Conservation (phyloP, 768 basidiomycete genomes). For the Boletus fagicola region DNA sequence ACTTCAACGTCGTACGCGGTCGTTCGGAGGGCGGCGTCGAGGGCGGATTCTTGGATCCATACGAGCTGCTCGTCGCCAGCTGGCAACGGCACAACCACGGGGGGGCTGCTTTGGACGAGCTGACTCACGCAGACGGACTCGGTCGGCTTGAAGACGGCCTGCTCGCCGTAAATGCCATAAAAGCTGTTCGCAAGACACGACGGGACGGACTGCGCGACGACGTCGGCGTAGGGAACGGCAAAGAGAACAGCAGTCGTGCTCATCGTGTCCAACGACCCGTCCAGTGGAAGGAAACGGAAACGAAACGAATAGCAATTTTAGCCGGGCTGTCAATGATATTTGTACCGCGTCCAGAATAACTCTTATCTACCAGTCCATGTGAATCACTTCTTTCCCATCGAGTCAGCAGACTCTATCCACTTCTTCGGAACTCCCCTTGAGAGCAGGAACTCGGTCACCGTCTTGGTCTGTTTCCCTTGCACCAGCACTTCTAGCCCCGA, state of each 20-base stretch:
- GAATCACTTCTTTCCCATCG: conserved; percentile 42
- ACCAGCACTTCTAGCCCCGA: conserved; percentile 71
- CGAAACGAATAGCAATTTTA: not conserved
- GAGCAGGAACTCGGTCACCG: conserved; percentile 64
- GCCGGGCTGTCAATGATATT: not conserved
- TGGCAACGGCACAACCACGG: conserved; percentile 22
- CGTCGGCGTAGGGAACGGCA: conserved; percentile 21
- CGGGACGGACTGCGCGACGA: conserved; percentile 18
- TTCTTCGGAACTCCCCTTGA: conserved; percentile 74
- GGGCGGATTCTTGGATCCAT: conserved; percentile 57
- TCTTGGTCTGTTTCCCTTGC: conserved; percentile 77
- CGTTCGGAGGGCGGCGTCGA: conserved; percentile 46
- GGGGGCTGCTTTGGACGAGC: not conserved
- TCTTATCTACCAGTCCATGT: not conserved
- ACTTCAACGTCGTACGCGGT: conserved; percentile 35
- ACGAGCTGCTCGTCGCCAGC: conserved; percentile 44
- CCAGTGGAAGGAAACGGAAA: not conserved
- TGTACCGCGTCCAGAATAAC: not conserved
- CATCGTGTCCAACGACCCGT: conserved; percentile 3
- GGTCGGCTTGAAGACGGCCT: conserved; percentile 47
- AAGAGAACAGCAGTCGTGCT: conserved; percentile 15
- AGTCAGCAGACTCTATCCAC: conserved; percentile 66
- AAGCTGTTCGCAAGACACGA: conserved; percentile 50
- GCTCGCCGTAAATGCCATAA: conserved; percentile 55
- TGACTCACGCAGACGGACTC: conserved; percentile 39